Evolutionary conservation across 1,139 yeast genomes (phyloP), one percentile per base, ranked within the genome.

Genomic region (Meyerozyma carpophila): DNA sequence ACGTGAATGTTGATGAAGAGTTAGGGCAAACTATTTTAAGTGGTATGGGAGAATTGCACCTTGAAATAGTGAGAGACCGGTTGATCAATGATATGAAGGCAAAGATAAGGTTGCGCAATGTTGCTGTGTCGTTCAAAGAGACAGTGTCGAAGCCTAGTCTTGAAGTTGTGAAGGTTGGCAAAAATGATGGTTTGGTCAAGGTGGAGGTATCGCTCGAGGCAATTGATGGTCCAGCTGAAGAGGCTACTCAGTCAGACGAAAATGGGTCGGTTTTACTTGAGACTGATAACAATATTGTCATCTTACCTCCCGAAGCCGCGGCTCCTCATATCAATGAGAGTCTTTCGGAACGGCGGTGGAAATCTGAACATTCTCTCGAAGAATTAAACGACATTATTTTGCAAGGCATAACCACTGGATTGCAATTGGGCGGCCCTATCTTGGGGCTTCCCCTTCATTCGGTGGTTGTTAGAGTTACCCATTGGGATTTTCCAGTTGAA

Each of bases 31-130:
- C 90, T 0, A 73, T 90, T 26, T 63, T 93, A 31, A 82, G 95
- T 42, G 99, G 98, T 3, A 90, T 93, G 97, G 98, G 98, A 14
- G 96, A 90, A 56, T 70, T 93, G 42, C 98, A 93, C 62, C 72
- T 93, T 43, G 98, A 93, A 52, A 90, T 93, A 52, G 86, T 94
- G 2, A 75, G 76, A 43, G 95, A 89, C 52, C 71, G 97, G 45
- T 72, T 93, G 41, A 66, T 84, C 18, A 79, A 79, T 43, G 96
- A 89, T 49, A 75, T 91, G 75, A 84, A 84, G 58, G 96, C 95
- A 2, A 81, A 82, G 46, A 85, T 87, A 0, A 82, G 82, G 41
- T 74, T 90, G 42, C 90, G 96, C 32, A 82, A 82, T 44, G 86
- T 93, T 24, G 88, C 83, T 63, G 96, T 93, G 8, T 84, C 97